Evolutionary conservation across 495 filamentous ascomycete genomes (phyloP), one percentile per base, ranked within the genome.

Genomic region (Entonaema liquescens): DNA sequence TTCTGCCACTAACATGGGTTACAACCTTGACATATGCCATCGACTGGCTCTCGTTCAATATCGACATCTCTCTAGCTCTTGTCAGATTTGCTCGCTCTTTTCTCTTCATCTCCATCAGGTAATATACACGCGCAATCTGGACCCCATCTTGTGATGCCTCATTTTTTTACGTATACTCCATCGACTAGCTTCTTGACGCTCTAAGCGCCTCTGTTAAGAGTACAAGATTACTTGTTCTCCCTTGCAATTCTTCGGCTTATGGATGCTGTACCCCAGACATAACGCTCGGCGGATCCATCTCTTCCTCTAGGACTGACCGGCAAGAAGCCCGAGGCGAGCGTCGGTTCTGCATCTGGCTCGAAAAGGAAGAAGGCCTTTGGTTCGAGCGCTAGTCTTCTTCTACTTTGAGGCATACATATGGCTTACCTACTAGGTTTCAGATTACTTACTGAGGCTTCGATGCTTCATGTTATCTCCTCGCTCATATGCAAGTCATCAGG

Each of bases 1-100:
- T 59, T 78, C 71, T 74, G 74, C 76, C 76, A 67, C 76, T 78
- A 78, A 65, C 76, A 65, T 69, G 73, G 76, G 58, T 66, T 53
- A 42, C 55, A 74, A 69, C 69, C 66, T 71, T 23, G 71, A 70
- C 62, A 73, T 40, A 74, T 66, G 76, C 74, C 63, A 58, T 78
- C 67, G 67, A 78, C 74, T 74, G 76, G 76, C 64, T 78, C 68
- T 71, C 71, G 52, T 76, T 78, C 35, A 71, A 68, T 68, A 60
- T 65, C 68, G 36, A 67, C 57, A 38, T 74, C 62, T 31, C 65
- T 64, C 29, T 70, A 61, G 71, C 54, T 68, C 31, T 62, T 26
- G 55, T 72, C 66, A 65, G 59, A 67, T 47, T 64, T 72, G 65
- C 58, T 67, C 38, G 36, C 60, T 59, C 56, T 71, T 26, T 65